Evolutionary conservation across 768 basidiomycete species (phyloP).

Genomic region (Hortiboletus campestris): DNA sequence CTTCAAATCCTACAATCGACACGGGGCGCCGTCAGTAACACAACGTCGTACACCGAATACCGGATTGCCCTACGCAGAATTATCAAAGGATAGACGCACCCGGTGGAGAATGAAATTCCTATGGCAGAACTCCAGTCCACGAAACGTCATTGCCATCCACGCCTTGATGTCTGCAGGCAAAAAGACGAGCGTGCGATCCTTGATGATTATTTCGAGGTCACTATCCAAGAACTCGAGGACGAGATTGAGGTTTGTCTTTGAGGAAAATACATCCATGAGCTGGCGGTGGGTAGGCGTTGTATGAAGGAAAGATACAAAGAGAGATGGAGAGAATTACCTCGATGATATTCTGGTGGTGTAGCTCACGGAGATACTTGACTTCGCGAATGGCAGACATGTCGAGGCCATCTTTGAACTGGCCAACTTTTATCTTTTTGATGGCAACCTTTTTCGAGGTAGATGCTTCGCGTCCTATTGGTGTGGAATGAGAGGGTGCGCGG

Average conservation of each 20-base stretch:
- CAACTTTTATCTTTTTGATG: conserved; percentile 98
- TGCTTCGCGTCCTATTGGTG: conserved; percentile 61
- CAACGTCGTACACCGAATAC: neutral
- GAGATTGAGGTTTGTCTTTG: conserved; percentile 94
- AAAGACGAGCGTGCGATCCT: conserved; percentile 89
- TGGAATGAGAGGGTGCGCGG: neutral
- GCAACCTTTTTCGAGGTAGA: conserved; percentile 83
- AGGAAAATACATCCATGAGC: conserved; percentile 96
- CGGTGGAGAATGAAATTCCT: conserved; percentile 91
- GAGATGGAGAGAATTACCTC: conserved; percentile 50
- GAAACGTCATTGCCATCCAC: conserved; percentile 98
- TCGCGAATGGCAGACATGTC: conserved; percentile 99
- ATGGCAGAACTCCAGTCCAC: conserved; percentile 98
- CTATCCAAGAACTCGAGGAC: conserved; percentile 96
- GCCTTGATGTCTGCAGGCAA: conserved; percentile 95
- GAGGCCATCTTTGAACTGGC: conserved; percentile 95
- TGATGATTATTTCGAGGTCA: conserved; percentile 96
- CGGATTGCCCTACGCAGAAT: conserved; percentile 10
- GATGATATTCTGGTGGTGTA: conserved; percentile 93
- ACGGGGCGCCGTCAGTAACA: conserved; percentile 10
- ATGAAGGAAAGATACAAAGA: neutral
- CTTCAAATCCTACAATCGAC: conserved; percentile 76
- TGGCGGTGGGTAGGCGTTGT: conserved; percentile 29
- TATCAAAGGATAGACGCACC: conserved; percentile 44
- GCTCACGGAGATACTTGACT: conserved; percentile 93